Percentiles rank a stretch among this genome's conserved stretches.
phyloP scores from a whole-genome alignment of 805 yeast species.

The Starmerella bacillaris region DNA sequence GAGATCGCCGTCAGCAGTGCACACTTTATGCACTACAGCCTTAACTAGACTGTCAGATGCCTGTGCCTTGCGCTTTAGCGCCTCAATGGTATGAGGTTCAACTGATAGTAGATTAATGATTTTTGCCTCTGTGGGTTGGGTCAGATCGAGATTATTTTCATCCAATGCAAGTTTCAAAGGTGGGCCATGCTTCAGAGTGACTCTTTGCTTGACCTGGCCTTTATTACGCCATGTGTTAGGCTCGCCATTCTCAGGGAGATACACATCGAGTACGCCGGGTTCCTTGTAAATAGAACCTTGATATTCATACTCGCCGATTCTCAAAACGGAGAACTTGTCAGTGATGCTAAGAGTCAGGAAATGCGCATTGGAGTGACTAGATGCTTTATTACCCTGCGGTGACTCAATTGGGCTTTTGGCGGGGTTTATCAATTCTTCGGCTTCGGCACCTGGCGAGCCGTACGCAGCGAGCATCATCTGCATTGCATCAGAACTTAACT shows the following conservation, averaged over 20 bases:
- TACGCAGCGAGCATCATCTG: conserved; percentile 4
- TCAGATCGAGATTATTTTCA: conserved; percentile 1
- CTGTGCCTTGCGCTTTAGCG: conserved; percentile 5
- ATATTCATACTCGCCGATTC: conserved; percentile 10
- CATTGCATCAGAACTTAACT: conserved; percentile 11
- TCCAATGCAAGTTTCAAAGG: conserved; percentile 1
- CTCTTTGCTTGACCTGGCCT: conserved; percentile 12
- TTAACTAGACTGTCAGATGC: conserved; percentile 5
- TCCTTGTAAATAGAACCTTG: conserved; percentile 11
- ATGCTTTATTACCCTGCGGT: too few relatives aligned
- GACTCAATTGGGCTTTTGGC: too few relatives aligned
- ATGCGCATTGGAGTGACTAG: too few relatives aligned
- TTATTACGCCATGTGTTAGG: conserved; percentile 5
- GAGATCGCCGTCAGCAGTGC: too few relatives aligned
- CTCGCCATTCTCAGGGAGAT: conserved; percentile 4
- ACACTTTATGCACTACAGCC: too few relatives aligned
- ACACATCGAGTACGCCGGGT: conserved; percentile 16
- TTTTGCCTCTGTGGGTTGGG: conserved; percentile 5
- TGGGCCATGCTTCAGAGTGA: conserved; percentile 8
- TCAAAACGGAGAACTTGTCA: conserved; percentile 1
- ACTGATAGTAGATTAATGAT: conserved; percentile 6
- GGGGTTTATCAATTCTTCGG: too few relatives aligned
- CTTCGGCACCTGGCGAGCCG: too few relatives aligned
- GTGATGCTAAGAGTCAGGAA: not conserved
- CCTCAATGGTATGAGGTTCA: conserved; percentile 4